A percentile compares a stretch with the other conserved stretches of the same genome.
Conservation (phyloP, 257 asterid species). For the Thymus quinquecostatus region DNA sequence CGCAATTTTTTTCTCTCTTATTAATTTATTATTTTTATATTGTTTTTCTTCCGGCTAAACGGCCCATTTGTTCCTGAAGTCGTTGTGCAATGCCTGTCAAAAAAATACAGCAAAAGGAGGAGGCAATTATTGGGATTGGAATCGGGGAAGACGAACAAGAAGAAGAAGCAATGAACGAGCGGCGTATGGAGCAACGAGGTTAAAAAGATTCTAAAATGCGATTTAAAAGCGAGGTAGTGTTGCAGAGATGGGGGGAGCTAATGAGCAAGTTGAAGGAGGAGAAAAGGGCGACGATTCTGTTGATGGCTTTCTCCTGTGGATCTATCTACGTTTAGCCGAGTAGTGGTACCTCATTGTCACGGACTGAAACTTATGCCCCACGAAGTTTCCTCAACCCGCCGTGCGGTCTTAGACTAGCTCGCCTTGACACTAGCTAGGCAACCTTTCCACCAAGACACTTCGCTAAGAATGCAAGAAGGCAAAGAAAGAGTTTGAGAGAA, state of each 20-base stretch:
- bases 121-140: constrained; percentile 70
- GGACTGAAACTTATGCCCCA: no score
- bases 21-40: neutral
- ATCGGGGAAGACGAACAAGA: constrained; percentile 40
- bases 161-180: constrained; percentile 51
- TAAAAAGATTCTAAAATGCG: constrained; percentile 53
- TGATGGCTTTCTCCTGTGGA: constrained; percentile 89
- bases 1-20: neutral
- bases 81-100: constrained; percentile 92
- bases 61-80: constrained; percentile 39
- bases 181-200: constrained; percentile 35
- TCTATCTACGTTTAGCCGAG: constrained; percentile 54
- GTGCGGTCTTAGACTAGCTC: no score
- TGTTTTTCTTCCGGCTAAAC: neutral
- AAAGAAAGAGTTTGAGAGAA: no score
- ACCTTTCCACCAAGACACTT: no score
- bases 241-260: constrained; percentile 55
- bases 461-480: no score
- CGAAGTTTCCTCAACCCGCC: no score
- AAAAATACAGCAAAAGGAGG: constrained; percentile 83
- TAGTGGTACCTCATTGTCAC: constrained; percentile 31
- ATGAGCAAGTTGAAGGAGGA: constrained; percentile 73
- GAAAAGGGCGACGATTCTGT: constrained; percentile 77
- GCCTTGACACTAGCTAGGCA: no score
- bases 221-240: constrained; percentile 50